Evolutionary conservation across 148 eudicot species (phyloP), one percentile per base, ranked within the genome.

Genomic region (Bassia scoparia): DNA sequence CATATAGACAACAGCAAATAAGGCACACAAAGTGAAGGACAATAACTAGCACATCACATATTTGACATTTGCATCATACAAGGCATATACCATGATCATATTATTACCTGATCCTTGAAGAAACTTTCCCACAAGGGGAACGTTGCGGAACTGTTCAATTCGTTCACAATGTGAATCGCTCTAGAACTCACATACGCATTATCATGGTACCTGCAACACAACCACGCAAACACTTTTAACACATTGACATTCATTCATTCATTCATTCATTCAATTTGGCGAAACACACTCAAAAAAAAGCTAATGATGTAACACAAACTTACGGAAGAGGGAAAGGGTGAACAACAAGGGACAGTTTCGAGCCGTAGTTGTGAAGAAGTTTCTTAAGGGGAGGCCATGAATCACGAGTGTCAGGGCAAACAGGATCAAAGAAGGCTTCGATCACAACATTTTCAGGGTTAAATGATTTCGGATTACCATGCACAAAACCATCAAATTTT

Each of bases 391-490:
- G 95, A 48, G 89, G 87, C 98, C 98, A 93, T 26, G 97, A 67
- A 66, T 93, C 97, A 2, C 97, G 79, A 69, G 84, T 81, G 56
- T 90, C 95, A 5, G 98, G 98, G 83, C 98, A 93, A 53, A 93
- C 92, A 6, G 98, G 97, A 76, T 93, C 98, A 27, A 89, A 83
- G 79, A 93, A 93, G 1, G 95, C 98, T 61, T 93, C 98, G 29
- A 93, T 87, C 7, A 87, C 60, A 30, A 89, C 68, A 0, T 83
- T 62, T 18, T 77, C 73, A 11, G 84, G 81, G 70, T 68, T 62
- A 44, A 83, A 83, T 9, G 66, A 15, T 2, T 78, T 67, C 13
- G 77, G 24, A 12, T 79, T 76, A n/a, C 86, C 84, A 80, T 86
- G 88, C 53, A 87, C 86, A 73, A 93, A 93, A 4, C 98, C 98